Evolutionary conservation across 75 land plant species (phyloP).

Genomic region (Cryptomeria japonica): DNA sequence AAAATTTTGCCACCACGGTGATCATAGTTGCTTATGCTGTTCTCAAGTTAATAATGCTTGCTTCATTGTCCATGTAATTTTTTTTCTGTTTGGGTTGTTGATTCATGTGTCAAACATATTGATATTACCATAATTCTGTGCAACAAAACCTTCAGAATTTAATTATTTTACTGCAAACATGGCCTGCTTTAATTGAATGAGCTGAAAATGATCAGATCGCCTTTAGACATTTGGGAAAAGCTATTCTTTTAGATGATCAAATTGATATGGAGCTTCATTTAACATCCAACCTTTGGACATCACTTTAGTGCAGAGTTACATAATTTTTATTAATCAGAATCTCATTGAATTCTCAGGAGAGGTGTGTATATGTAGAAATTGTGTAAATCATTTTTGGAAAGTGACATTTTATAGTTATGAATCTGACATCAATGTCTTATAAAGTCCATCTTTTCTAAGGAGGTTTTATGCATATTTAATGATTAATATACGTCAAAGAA

Average conservation of each 20-base stretch:
- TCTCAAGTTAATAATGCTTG: background rate
- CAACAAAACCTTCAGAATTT: background rate
- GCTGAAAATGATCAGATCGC: background rate
- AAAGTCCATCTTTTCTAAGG: background rate
- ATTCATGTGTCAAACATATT: background rate
- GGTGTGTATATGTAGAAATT: background rate
- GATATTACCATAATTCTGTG: background rate
- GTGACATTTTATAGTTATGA: background rate
- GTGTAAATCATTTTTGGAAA: background rate
- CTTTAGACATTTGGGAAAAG: background rate
- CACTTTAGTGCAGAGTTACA: background rate
- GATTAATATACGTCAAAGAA: background rate
- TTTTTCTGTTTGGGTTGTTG: background rate
- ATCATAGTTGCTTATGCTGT: background rate
- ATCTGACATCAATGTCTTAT: background rate
- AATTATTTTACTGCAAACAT: background rate
- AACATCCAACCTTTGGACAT: background rate
- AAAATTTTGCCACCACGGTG: background rate
- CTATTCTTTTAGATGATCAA: background rate
- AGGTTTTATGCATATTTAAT: background rate
- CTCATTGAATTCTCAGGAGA: background rate
- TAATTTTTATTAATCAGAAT: background rate
- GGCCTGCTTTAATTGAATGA: background rate
- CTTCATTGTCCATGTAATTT: background rate
- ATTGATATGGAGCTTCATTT: background rate